Evolutionary conservation across 148 eudicot species (phyloP).

Genomic region (Spergularia marina): DNA sequence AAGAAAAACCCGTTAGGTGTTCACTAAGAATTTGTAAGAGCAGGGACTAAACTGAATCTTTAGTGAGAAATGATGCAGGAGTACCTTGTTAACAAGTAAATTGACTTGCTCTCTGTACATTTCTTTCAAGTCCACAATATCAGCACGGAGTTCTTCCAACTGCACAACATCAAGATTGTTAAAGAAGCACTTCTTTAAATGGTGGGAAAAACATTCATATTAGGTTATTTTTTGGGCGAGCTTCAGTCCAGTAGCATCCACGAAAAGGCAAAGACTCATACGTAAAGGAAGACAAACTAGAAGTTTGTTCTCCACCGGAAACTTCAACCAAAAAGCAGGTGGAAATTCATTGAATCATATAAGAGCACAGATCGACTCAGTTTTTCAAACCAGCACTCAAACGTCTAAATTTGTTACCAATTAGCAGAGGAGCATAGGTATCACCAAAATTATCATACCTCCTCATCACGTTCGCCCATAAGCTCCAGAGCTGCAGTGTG

Average conservation of each 20-base stretch:
- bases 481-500: constrained; percentile 95
- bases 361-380: too few species aligned
- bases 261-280: too few species aligned
- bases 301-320: too few species aligned
- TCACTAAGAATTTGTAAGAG: not conserved
- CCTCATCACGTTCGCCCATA: constrained; percentile 99
- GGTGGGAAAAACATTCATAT: not conserved
- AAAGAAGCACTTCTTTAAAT: not conserved
- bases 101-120: constrained; percentile 99
- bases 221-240: too few species aligned
- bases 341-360: too few species aligned
- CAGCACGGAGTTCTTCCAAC: constrained; percentile 98
- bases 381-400: not conserved
- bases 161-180: constrained; percentile 29
- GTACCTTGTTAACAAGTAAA: constrained; percentile 89
- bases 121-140: constrained; percentile 92
- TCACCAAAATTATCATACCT: constrained; percentile 45
- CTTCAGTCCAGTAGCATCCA: too few species aligned
- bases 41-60: not conserved
- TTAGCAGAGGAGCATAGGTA: not conserved
- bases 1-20: not conserved
- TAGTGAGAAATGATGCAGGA: constrained; percentile 2
- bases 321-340: too few species aligned
- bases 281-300: too few species aligned
- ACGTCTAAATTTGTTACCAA: not conserved